A percentile compares a stretch with the other conserved stretches of the same genome.
phyloP scores from a whole-genome alignment of 2,329 filamentous ascomycete species.

The Penicillium sp. region DNA sequence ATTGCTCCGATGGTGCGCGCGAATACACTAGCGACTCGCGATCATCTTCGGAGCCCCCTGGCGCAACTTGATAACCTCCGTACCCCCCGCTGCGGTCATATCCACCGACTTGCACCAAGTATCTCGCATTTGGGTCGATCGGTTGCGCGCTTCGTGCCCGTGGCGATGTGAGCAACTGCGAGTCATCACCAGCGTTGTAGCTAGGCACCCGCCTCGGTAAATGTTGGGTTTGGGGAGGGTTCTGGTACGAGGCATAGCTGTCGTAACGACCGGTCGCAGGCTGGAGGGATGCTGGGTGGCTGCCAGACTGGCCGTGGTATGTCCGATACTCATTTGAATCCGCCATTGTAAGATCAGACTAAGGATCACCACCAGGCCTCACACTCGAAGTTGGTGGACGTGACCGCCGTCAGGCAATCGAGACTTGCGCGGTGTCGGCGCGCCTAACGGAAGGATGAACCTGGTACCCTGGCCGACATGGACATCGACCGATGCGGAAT shows the following conservation, averaged over 20 bases:
- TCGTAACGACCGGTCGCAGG: slow-evolving; percentile 34
- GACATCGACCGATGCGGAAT: neutral
- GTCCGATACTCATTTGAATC: slow-evolving; percentile 49
- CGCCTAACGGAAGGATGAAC: neutral
- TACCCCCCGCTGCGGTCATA: slow-evolving; percentile 36
- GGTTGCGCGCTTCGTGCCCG: slow-evolving; percentile 25
- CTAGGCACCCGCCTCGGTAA: slow-evolving; percentile 56
- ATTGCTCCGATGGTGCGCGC: slow-evolving; percentile 30
- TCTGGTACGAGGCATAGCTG: slow-evolving; percentile 37
- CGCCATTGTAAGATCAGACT: slow-evolving; percentile 40
- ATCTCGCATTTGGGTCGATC: slow-evolving; percentile 31
- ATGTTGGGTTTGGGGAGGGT: slow-evolving; percentile 35
- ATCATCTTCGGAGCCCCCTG: slow-evolving; percentile 25
- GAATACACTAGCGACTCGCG: slow-evolving; percentile 30
- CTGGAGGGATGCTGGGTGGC: slow-evolving; percentile 25
- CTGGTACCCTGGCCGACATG: neutral
- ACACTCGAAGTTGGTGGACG: neutral
- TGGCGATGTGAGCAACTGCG: slow-evolving; percentile 43
- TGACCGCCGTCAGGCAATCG: neutral
- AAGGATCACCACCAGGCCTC: neutral
- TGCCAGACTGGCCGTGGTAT: slow-evolving; percentile 37
- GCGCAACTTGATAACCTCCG: slow-evolving; percentile 19
- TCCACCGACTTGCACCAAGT: slow-evolving; percentile 29
- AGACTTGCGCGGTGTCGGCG: neutral
- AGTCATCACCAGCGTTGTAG: slow-evolving; percentile 72